Percentiles rank a stretch among this genome's conserved stretches.
Conservation (phyloP, 306 rosid species). For the Glycyrrhiza uralensis region DNA sequence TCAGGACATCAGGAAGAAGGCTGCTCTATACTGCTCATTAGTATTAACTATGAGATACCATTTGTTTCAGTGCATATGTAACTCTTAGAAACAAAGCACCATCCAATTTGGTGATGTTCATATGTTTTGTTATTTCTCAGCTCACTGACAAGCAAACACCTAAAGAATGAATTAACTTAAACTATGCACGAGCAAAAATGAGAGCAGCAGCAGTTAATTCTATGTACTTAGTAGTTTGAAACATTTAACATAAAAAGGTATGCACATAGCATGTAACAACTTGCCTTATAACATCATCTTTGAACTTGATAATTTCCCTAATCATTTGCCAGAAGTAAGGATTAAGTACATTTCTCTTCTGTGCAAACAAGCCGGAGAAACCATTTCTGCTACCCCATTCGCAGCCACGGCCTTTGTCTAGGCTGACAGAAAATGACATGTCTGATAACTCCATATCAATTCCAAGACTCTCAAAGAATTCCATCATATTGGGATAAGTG, state of each 20-base stretch:
- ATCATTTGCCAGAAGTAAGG: constrained; percentile 84
- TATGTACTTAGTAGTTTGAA: not conserved
- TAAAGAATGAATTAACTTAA: not conserved
- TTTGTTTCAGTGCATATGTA: not conserved
- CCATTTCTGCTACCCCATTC: constrained; percentile 95
- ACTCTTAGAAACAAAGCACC: not conserved
- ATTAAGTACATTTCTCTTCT: constrained; percentile 62
- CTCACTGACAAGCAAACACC: not conserved
- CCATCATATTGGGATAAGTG: constrained; percentile 93
- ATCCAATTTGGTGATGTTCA: not conserved
- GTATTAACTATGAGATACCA: not conserved
- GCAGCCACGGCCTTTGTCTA: constrained; percentile 66
- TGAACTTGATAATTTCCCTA: constrained; percentile 67
- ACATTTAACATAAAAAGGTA: not conserved
- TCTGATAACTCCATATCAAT: constrained; percentile 82
- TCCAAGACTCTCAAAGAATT: constrained; percentile 74
- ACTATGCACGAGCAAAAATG: not conserved
- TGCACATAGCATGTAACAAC: not conserved
- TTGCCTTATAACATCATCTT: constrained; percentile 65
- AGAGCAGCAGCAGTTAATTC: not conserved
- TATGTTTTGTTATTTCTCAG: not conserved
- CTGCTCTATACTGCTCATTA: not conserved
- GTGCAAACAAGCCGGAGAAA: constrained; percentile 70
- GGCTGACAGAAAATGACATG: constrained; percentile 81
- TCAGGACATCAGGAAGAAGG: not conserved